Base-by-base conservation (phyloP, 441 rosid species). In the Euphorbia corollata region DNA sequence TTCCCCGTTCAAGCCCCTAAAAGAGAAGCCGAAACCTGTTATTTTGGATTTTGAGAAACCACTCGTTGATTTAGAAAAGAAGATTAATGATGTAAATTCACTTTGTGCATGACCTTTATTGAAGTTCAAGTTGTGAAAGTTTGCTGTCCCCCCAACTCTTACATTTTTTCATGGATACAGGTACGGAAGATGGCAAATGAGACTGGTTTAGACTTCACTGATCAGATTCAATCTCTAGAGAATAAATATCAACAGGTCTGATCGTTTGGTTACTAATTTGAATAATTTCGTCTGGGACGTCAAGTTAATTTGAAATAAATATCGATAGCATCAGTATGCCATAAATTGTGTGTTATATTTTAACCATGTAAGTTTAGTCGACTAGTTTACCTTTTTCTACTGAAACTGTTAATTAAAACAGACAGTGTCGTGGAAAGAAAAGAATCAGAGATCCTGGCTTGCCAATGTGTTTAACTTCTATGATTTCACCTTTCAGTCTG, bases 101-200 rank as follows among this genome's bases (percentile, higher is more conserved):
- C 53, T 54, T 32, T 30, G 15, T 20, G 22, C 30, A 50, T 18
- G 41, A 48, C 11, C 48, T 62, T 16, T 24, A 38, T 53, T 78
- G 27, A 67, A 47, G 48, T 51, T 64, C 9, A 65, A 64, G 32
- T 53, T 30, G 24, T 12, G 11, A 27, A 32, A 32, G 15, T 48
- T 27, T 56, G 4, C 38, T 54, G 20, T 58, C 50, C 32, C 48
- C 50, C 41, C 48, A 23, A 10, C 20, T 61, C 34, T 1, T 54
- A 54, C 58, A 54, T 20, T 9, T 18, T 5, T 20, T 78, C 59
- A 68, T 71, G 68, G 53, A 2, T 80, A 79, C 83, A 93, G 98
- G 95, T 93, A 78, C 80, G 86, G 84, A 88, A 88, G 85, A 90
- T 89, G 97, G 97, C 97, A 8, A 75, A 80, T 47, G 95, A 90